Evolutionary conservation across 164 flowering plant species (phyloP).

Genomic region (Cinnamomum chago): DNA sequence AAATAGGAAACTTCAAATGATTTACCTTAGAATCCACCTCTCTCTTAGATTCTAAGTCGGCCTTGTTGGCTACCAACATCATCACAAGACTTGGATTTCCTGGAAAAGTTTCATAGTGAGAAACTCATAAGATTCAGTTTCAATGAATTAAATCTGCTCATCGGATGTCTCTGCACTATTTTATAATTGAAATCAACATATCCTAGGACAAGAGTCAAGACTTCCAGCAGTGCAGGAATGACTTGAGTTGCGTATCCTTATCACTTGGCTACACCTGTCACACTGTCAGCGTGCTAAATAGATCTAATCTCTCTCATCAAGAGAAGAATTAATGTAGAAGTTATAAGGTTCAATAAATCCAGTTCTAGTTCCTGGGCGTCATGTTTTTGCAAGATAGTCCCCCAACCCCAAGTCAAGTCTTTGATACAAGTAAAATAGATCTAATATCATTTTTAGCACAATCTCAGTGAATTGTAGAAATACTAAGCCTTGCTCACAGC

Average conservation of each 20-base stretch:
- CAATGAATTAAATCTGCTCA: neutral
- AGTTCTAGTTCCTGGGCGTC: neutral
- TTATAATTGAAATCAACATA: neutral
- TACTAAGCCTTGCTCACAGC: neutral
- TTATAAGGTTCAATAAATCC: neutral
- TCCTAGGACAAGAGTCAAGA: too few relatives aligned
- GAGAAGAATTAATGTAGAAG: neutral
- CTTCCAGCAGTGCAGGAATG: neutral
- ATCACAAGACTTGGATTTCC: conserved; percentile 42
- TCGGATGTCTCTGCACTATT: neutral
- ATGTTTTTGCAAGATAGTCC: neutral
- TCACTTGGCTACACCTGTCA: neutral
- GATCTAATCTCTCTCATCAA: neutral
- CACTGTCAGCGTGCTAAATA: neutral
- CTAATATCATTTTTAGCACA: neutral
- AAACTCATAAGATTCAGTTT: neutral
- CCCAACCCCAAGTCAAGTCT: neutral
- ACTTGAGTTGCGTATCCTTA: neutral
- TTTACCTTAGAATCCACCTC: conserved; percentile 36
- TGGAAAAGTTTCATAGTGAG: neutral
- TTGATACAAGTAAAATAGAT: neutral
- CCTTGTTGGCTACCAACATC: conserved; percentile 44
- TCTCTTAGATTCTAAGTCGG: conserved; percentile 37
- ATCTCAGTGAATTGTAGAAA: neutral
- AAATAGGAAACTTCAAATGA: neutral